Evolutionary conservation across 495 filamentous ascomycete genomes (phyloP).

Genomic region (Neohortaea acidophila): DNA sequence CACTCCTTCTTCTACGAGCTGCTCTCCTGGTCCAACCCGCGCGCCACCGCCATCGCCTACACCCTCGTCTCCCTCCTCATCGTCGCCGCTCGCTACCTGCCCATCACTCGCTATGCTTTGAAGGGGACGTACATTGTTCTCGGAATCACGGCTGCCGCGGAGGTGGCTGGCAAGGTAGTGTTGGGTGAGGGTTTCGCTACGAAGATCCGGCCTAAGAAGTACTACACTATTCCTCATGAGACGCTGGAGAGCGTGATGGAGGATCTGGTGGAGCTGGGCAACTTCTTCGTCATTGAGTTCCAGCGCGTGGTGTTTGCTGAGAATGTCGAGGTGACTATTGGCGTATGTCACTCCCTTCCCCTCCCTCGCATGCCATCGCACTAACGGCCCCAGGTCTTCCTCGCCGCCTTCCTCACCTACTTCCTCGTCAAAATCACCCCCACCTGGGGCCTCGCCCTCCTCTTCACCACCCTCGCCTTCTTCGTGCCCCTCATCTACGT

Average conservation of each 20-base stretch:
- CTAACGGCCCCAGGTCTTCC: slow-evolving; percentile 45
- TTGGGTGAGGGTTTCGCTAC: slow-evolving; percentile 66
- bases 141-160: slow-evolving; percentile 58
- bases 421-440: slow-evolving; percentile 88
- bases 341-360: slow-evolving; percentile 41
- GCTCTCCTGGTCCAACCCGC: slow-evolving; percentile 58
- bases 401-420: slow-evolving; percentile 72
- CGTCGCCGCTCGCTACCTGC: slow-evolving; percentile 78
- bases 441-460: slow-evolving; percentile 76
- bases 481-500: slow-evolving; percentile 81
- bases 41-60: slow-evolving; percentile 79
- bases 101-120: slow-evolving; percentile 74
- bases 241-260: slow-evolving; percentile 65
- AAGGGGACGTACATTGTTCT: slow-evolving; percentile 62
- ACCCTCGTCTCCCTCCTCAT: slow-evolving; percentile 59
- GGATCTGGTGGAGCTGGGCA: slow-evolving; percentile 79
- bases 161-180: slow-evolving; percentile 59
- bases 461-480: slow-evolving; percentile 62
- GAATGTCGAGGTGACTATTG: slow-evolving; percentile 66
- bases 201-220: slow-evolving; percentile 76
- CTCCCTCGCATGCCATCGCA: slow-evolving; percentile 4
- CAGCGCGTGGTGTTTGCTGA: slow-evolving; percentile 91
- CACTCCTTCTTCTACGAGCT: slow-evolving; percentile 91
- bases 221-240: slow-evolving; percentile 81
- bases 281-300: slow-evolving; percentile 95